Evolutionary conservation across 2,329 filamentous ascomycete species (phyloP), one percentile per base, ranked within the genome.

Genomic region (Pseudogymnoascus sp.): DNA sequence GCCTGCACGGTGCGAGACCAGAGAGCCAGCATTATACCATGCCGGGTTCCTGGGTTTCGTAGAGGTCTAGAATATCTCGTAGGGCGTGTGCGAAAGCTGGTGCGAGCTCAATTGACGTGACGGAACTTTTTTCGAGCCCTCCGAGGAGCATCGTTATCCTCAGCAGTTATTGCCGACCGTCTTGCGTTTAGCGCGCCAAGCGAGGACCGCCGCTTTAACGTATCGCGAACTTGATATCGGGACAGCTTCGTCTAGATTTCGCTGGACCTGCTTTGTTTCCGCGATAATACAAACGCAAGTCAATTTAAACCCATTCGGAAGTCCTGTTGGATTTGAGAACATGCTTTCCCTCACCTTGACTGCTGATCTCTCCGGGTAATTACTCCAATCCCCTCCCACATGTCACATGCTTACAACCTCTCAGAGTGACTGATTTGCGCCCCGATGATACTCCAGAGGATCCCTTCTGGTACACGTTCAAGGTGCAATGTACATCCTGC

Each of bases 391-490:
- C 6, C 12, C 38, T 61, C 63, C 61, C 30, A 37, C 38, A 43
- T 58, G 61, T 61, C 47, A 59, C 33, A 33, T 41, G 30, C 38
- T 61, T 60, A 61, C 58, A 65, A 60, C 58, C 43, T 62, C 61
- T 63, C 69, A 97, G 94, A 50, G 92, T 99, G 63, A 97, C 92
- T 63, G 89, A 94, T 70, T 85, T 99, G 67, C 87, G 87, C 61
- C 94, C 94, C 6, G 80, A 86, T 67, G 94, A 99, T 74, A 91
- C 86, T 6, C 79, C 86, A 68, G 89, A 90, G 16, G 84, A 82
- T 63, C 90, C 92, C 3, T 99, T 97, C 78, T 96, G 88, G 82
- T 99, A 96, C 78, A 97, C 90, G 58, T 97, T 99, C 84, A 94
- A 89, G 73, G 93, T 99, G 36, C 90, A 97, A 79, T 99, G 94